phyloP scores from a whole-genome alignment of 495 filamentous ascomycete genomes.

The Tuber microsphaerosporum region DNA sequence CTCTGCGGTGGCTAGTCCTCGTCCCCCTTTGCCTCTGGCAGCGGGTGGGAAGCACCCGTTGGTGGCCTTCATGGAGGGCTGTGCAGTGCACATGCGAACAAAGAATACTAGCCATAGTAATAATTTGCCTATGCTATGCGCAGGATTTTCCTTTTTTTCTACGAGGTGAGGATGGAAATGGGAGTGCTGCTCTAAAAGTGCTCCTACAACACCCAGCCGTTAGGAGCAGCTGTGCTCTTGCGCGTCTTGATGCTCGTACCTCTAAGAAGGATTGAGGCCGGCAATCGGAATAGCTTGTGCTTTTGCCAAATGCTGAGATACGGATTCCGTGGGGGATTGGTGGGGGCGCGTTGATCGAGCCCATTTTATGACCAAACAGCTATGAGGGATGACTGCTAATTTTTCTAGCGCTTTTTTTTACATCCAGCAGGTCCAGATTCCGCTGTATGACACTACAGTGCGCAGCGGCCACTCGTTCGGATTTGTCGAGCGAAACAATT shows the following conservation, averaged over 20 bases:
- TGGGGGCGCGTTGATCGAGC: not conserved
- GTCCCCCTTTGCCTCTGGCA: not conserved
- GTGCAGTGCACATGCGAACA: not conserved
- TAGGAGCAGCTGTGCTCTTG: not conserved
- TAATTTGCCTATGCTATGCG: not conserved
- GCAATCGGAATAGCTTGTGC: not conserved
- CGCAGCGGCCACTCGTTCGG: not conserved
- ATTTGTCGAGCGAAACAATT: not conserved
- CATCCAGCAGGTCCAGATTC: not conserved
- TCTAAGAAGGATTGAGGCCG: not conserved
- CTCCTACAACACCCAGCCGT: not conserved
- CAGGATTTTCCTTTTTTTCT: not conserved
- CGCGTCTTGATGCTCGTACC: not conserved
- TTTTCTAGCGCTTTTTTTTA: not conserved
- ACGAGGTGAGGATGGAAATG: not conserved
- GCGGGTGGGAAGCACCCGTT: not conserved
- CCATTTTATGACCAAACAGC: not conserved
- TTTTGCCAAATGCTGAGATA: not conserved
- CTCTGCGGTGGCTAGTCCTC: not conserved
- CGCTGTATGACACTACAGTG: not conserved
- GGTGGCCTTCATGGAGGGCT: not conserved
- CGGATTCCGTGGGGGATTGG: not conserved
- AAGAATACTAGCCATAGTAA: not conserved
- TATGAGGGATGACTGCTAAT: constrained; percentile 1
- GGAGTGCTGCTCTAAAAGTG: not conserved